These are phyloP conservation scores for Pyrus pyrifolia DNA, from an alignment of 306 rosid species.

Conservation along the genomic window DNA sequence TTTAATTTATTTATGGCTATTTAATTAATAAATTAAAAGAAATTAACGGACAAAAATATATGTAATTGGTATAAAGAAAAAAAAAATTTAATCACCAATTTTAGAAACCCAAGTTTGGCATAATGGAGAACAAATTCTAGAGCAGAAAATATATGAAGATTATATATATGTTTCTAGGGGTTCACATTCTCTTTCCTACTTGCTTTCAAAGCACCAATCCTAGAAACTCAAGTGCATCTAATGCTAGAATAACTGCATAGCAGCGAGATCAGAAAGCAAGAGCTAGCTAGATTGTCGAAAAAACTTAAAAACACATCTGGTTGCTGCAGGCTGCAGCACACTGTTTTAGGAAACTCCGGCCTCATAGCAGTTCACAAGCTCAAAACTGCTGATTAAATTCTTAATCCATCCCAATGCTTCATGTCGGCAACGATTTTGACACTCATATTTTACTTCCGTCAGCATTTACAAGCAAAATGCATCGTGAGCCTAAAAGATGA, in stretches of 20 bases:
- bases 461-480: background rate
- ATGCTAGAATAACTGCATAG: background rate
- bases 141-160: background rate
- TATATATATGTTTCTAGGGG: background rate
- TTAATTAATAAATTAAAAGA: no score
- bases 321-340: conserved; percentile 2
- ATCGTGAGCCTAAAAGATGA: background rate
- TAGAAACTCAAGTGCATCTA: background rate
- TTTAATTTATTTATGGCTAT: no score
- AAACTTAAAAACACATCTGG: background rate
- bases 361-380: conserved; percentile 17
- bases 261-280: background rate
- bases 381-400: background rate
- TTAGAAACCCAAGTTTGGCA: background rate
- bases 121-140: background rate
- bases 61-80: no score
- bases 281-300: background rate
- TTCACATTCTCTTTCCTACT: background rate
- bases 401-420: background rate
- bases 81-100: no score
- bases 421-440: background rate
- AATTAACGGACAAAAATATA: no score
- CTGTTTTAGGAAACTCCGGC: conserved; percentile 22
- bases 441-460: background rate
- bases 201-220: background rate